Evolutionary conservation across 2,329 filamentous ascomycete genomes (phyloP).

Genomic region (Calonectria henricotiae): DNA sequence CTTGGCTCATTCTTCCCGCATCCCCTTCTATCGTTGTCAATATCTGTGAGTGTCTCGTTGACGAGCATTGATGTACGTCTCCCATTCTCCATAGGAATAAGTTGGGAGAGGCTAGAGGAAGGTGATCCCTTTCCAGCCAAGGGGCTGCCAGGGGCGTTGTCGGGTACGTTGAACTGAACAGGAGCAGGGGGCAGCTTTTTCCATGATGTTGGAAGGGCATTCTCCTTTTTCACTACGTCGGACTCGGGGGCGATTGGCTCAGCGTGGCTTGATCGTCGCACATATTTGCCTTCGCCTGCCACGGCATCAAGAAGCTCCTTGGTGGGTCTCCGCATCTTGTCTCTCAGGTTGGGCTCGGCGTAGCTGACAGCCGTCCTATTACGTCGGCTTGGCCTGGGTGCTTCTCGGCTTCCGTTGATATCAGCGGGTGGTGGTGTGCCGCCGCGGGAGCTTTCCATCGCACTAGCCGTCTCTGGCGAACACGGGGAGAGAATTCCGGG

Average conservation of each 20-base stretch:
- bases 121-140: conserved; percentile 60
- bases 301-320: conserved; percentile 85
- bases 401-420: conserved; percentile 71
- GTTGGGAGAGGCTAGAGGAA: conserved; percentile 53
- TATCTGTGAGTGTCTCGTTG: conserved; percentile 38
- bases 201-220: conserved; percentile 53
- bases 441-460: conserved; percentile 56
- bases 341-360: conserved; percentile 84
- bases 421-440: conserved; percentile 76
- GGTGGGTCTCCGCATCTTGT: conserved; percentile 87
- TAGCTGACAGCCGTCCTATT: conserved; percentile 82
- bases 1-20: conserved; percentile 41
- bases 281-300: conserved; percentile 72
- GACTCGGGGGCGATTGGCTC: conserved; percentile 52
- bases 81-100: conserved; percentile 59
- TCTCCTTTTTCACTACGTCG: conserved; percentile 57
- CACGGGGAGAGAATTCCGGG: conserved; percentile 64
- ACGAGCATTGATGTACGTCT: conserved; percentile 59
- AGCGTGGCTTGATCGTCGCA: conserved; percentile 61
- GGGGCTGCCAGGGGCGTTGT: conserved; percentile 59
- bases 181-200: conserved; percentile 52
- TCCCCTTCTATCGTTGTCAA: conserved; percentile 36
- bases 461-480: conserved; percentile 65
- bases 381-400: conserved; percentile 77
- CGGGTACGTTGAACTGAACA: conserved; percentile 36